Conservation (phyloP, 2,329 filamentous ascomycete species). For the Epichloe uncinata region DNA sequence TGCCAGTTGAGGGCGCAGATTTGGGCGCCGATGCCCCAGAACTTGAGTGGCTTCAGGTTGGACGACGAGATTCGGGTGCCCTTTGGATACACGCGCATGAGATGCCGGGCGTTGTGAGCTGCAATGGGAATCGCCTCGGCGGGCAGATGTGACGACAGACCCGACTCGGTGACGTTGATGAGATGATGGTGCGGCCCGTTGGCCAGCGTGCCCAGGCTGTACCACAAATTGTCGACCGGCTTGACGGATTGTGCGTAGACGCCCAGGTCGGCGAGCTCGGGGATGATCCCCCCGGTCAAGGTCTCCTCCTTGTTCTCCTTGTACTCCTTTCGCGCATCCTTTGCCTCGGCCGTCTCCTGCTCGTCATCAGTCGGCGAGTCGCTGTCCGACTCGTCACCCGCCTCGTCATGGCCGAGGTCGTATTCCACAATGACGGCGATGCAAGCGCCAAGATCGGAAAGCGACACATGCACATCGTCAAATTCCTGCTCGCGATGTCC, state of each 20-base stretch:
- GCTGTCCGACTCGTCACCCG: constrained; percentile 12
- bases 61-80: constrained; percentile 54
- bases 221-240: constrained; percentile 53
- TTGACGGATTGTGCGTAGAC: constrained; percentile 61
- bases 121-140: constrained; percentile 33
- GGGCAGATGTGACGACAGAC: constrained; percentile 38
- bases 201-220: constrained; percentile 30
- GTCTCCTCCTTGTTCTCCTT: constrained; percentile 39
- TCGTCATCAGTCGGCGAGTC: constrained; percentile 21
- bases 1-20: constrained; percentile 61
- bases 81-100: constrained; percentile 59
- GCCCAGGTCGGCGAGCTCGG: constrained; percentile 50
- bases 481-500: constrained; percentile 43
- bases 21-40: constrained; percentile 55
- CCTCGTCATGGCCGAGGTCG: constrained; percentile 32
- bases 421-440: constrained; percentile 57
- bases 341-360: constrained; percentile 30
- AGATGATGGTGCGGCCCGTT: constrained; percentile 52
- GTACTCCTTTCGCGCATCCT: constrained; percentile 36
- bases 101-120: constrained; percentile 46
- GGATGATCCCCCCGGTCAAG: constrained; percentile 39
- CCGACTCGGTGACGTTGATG: constrained; percentile 56
- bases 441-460: constrained; percentile 47
- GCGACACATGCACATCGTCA: constrained; percentile 37
- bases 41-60: constrained; percentile 49